Evolutionary conservation across 345 rosid genomes (phyloP), one percentile per base, ranked within the genome.

Genomic region (Lepidium didymum): DNA sequence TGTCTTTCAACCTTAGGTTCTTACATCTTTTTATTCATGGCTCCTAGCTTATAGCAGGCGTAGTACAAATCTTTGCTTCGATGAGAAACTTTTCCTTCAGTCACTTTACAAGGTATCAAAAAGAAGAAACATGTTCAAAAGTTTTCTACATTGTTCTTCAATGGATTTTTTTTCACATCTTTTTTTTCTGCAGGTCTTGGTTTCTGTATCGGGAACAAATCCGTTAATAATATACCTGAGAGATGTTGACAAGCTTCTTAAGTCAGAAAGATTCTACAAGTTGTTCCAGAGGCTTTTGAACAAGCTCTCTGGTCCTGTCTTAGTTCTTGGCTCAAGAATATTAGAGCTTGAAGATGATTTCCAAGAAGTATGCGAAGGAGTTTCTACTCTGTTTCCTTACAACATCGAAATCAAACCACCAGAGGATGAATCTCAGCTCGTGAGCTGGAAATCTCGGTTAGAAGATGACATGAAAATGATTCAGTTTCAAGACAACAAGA

Each of bases 401-500:
- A 83, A 83, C 60, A 84, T 91, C 9, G 85, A 79, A 45, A 85
- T 91, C 68, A 85, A 75, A 76, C 86, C 95, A 52, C 95, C 96
- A 0, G 91, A 87, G 70, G 97, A 95, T 47, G 96, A 89, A 81
- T 70, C 82, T 45, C 78, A 75, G 82, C 91, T 77, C 54, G 75
- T 68, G 60, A 84, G 73, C 85, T 95, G 99, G 99, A 91, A 79
- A 75, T 77, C 81, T 19, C 83, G 84, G 37, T 70, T 95, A 75
- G 96, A 91, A 80, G 89, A 91, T 70, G 99, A 91, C 74, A 87
- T 83, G 88, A 95, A 89, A 77, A 67, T 43, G 78, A 82, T 89
- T 36, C 93, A 87, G 73, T 77, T 82, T 77, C 90, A 79, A 81
- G 99, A 94, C 73, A 94, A 87, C 84, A 91, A 82, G 71, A 91